A percentile compares a stretch with the other conserved stretches of the same genome.
Evolutionary conservation across 768 basidiomycete species (phyloP).

Genomic region (Collybia mongolica): DNA sequence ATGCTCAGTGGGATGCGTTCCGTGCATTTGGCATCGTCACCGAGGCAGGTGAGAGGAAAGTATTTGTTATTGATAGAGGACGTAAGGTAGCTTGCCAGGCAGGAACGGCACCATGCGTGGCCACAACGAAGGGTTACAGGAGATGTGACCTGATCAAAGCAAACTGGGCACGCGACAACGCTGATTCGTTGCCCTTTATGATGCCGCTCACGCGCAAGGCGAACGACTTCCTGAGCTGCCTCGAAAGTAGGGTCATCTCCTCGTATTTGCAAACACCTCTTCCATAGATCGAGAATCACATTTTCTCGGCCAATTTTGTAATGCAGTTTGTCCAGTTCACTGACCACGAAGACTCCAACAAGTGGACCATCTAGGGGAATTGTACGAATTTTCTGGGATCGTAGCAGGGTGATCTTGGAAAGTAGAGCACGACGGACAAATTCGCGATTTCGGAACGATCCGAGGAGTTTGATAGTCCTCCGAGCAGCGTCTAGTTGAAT

Average conservation of each 20-base stretch:
- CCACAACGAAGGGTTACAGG: conserved; percentile 61
- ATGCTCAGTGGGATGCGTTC: conserved; percentile 52
- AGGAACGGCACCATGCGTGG: conserved; percentile 67
- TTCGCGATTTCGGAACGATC: conserved; percentile 38
- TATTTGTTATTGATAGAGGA: conserved; percentile 54
- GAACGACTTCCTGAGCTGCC: conserved; percentile 40
- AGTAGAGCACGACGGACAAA: conserved; percentile 44
- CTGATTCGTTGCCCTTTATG: conserved; percentile 13
- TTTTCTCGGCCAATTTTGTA: conserved; percentile 55
- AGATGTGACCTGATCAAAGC: conserved; percentile 53
- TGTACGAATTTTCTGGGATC: conserved; percentile 35
- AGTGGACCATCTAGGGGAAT: conserved; percentile 49
- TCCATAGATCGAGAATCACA: conserved; percentile 45
- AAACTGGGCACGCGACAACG: conserved; percentile 59
- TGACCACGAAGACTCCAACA: conserved; percentile 43
- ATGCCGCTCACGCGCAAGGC: conserved; percentile 25
- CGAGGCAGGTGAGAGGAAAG: conserved; percentile 77
- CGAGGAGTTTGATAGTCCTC: conserved; percentile 54
- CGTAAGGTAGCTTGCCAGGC: conserved; percentile 56
- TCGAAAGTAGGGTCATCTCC: conserved; percentile 49
- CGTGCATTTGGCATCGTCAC: conserved; percentile 57
- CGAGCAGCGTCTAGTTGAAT: conserved; percentile 41
- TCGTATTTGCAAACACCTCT: conserved; percentile 48
- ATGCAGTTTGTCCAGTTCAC: conserved; percentile 45
- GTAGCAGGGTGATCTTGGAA: conserved; percentile 41